Percentiles rank a stretch among this genome's conserved stretches.
Conservation (phyloP, 768 basidiomycete species). For the Pluteus cervinus region DNA sequence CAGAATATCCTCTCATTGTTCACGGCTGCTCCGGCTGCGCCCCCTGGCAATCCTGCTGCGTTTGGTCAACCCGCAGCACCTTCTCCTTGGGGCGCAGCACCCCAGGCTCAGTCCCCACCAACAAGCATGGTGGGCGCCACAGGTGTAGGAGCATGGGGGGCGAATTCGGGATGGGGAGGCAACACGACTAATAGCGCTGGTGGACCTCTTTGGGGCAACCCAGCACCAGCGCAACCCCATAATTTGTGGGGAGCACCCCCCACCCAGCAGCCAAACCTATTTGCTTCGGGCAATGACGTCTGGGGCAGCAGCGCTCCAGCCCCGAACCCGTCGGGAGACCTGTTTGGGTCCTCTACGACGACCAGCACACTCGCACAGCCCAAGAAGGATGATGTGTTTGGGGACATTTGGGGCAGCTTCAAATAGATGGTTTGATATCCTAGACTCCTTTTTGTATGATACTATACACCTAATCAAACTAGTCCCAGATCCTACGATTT, state of each 20-base stretch:
- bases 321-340: slow-evolving; percentile 19
- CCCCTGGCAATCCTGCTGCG: slow-evolving; percentile 31
- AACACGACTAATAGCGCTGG: slow-evolving; percentile 13
- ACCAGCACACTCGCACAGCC: slow-evolving; percentile 23
- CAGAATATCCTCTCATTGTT: slow-evolving; percentile 85
- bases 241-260: slow-evolving; percentile 33
- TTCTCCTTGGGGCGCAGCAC: slow-evolving; percentile 23
- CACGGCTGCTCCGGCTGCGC: slow-evolving; percentile 33
- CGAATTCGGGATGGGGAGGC: slow-evolving; percentile 56
- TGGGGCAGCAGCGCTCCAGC: slow-evolving; percentile 44
- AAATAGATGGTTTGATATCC: slow-evolving; percentile 38
- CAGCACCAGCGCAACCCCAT: slow-evolving; percentile 28
- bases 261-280: slow-evolving; percentile 28
- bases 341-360: slow-evolving; percentile 25
- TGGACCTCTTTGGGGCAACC: no score
- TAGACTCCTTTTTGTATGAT: not conserved
- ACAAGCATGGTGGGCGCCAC: slow-evolving; percentile 50
- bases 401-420: slow-evolving; percentile 80
- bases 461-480: not conserved
- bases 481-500: slow-evolving; percentile 30
- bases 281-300: slow-evolving; percentile 51
- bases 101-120: slow-evolving; percentile 18
- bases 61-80: slow-evolving; percentile 15
- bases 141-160: slow-evolving; percentile 61
- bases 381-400: slow-evolving; percentile 77